These are phyloP conservation scores for Cercis canadensis DNA, from an alignment of 306 rosid genomes.

Conservation along the genomic window DNA sequence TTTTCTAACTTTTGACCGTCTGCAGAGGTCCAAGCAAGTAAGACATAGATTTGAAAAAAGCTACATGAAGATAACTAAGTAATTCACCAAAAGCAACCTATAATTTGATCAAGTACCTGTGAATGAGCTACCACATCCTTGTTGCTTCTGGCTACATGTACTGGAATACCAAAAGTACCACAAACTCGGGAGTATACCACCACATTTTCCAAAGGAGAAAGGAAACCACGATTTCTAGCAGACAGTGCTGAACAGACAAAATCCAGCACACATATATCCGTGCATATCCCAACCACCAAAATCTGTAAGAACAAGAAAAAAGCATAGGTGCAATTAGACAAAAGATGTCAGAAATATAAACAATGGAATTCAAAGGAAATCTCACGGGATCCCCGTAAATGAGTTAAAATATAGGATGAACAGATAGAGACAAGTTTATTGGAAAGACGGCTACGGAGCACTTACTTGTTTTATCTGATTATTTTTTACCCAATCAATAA, in stretches of 20 bases:
- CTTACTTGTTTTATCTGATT: conserved; percentile 78
- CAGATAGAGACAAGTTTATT: conserved; percentile 21
- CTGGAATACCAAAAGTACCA: conserved; percentile 78
- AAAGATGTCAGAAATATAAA: not conserved
- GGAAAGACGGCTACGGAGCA: conserved; percentile 12
- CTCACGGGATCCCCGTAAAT: not conserved
- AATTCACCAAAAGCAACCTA: conserved; percentile 12
- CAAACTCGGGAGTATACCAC: conserved; percentile 80
- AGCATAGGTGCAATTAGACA: conserved; percentile 24
- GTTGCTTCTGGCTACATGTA: conserved; percentile 62
- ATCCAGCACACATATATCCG: conserved; percentile 90
- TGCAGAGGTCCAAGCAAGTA: not conserved
- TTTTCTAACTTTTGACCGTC: too few relatives aligned
- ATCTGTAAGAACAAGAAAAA: conserved; percentile 54
- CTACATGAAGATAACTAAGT: not conserved
- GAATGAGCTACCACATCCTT: conserved; percentile 77
- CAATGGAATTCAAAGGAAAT: not conserved
- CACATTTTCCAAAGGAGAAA: conserved; percentile 83
- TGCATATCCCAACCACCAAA: conserved; percentile 86
- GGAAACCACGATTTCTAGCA: conserved; percentile 70
- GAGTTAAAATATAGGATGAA: not conserved
- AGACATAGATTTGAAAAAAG: not conserved
- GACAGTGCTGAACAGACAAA: conserved; percentile 73
- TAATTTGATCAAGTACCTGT: conserved; percentile 57
- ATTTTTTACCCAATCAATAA: conserved; percentile 80